Evolutionary conservation across 164 flowering plant species (phyloP).

Genomic region (Liquidambar formosana): DNA sequence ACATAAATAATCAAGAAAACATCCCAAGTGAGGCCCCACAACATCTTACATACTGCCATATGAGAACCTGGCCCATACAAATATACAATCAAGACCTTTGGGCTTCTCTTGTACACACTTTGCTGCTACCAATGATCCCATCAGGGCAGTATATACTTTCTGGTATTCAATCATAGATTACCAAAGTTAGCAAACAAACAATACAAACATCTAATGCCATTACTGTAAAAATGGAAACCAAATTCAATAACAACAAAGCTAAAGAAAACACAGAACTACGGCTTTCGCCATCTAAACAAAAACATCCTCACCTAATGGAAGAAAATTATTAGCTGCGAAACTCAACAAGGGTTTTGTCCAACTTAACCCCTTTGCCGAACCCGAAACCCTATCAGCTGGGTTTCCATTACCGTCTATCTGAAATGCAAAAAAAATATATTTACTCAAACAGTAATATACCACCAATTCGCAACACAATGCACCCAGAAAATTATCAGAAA

Average conservation of each 20-base stretch:
- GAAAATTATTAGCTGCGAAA: conserved; percentile 49
- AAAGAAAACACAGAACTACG: background rate
- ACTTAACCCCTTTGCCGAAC: conserved; percentile 7
- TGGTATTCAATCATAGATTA: too few relatives aligned
- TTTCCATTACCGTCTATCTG: conserved; percentile 40
- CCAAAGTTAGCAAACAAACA: too few relatives aligned
- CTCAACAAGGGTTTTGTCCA: conserved; percentile 34
- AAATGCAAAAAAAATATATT: background rate
- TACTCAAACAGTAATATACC: background rate
- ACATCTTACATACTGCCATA: too few relatives aligned
- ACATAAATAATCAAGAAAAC: too few relatives aligned
- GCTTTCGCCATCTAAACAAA: too few relatives aligned
- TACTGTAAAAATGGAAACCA: background rate
- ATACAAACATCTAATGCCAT: background rate
- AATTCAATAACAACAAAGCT: background rate
- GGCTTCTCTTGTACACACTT: too few relatives aligned
- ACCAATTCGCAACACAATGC: background rate
- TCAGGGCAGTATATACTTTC: too few relatives aligned
- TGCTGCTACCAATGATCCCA: too few relatives aligned
- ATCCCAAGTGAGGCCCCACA: too few relatives aligned
- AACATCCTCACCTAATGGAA: conserved; percentile 57
- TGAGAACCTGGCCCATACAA: too few relatives aligned
- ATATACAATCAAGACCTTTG: too few relatives aligned
- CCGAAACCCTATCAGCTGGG: conserved; percentile 6
- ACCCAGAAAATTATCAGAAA: background rate